Evolutionary conservation across 768 basidiomycete genomes (phyloP).

Genomic region (Lyophyllum semitale): DNA sequence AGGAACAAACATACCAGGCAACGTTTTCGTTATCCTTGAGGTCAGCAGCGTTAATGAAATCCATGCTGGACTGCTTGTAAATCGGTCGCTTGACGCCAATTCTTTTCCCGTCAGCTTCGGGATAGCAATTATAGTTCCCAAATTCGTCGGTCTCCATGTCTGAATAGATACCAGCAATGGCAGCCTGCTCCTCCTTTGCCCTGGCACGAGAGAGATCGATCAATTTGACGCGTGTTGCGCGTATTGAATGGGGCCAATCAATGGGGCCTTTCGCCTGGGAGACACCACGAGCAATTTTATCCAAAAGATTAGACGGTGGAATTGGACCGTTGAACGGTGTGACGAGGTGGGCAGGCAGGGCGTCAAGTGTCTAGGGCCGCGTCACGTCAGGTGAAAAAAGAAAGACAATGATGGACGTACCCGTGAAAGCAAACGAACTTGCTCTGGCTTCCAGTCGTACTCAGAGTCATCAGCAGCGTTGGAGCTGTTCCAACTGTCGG

Average conservation of each 20-base stretch:
- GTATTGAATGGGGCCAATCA: constrained; percentile 84
- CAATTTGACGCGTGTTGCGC: constrained; percentile 81
- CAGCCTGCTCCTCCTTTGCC: constrained; percentile 52
- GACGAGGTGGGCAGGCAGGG: constrained; percentile 79
- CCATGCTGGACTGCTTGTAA: constrained; percentile 86
- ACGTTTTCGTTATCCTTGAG: constrained; percentile 56
- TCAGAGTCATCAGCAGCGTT: constrained; percentile 67
- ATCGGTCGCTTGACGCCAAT: constrained; percentile 50
- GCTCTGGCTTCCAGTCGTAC: constrained; percentile 76
- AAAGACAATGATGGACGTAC: constrained; percentile 40
- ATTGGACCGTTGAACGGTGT: constrained; percentile 86
- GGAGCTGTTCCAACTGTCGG: constrained; percentile 86
- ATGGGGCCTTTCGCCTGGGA: constrained; percentile 70
- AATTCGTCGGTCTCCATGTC: constrained; percentile 43
- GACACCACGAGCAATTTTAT: constrained; percentile 83
- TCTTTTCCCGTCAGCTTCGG: constrained; percentile 27
- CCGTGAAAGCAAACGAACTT: constrained; percentile 64
- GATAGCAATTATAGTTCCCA: constrained; percentile 30
- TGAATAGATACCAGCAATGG: constrained; percentile 48
- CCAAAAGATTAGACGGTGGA: constrained; percentile 83
- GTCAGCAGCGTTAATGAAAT: constrained; percentile 67
- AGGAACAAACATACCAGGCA: constrained; percentile 53
- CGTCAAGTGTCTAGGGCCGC: constrained; percentile 70
- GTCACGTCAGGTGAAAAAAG: constrained; percentile 7
- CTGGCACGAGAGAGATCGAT: constrained; percentile 74